Evolutionary conservation across 768 basidiomycete genomes (phyloP).

Genomic region (Lactarius quietus): DNA sequence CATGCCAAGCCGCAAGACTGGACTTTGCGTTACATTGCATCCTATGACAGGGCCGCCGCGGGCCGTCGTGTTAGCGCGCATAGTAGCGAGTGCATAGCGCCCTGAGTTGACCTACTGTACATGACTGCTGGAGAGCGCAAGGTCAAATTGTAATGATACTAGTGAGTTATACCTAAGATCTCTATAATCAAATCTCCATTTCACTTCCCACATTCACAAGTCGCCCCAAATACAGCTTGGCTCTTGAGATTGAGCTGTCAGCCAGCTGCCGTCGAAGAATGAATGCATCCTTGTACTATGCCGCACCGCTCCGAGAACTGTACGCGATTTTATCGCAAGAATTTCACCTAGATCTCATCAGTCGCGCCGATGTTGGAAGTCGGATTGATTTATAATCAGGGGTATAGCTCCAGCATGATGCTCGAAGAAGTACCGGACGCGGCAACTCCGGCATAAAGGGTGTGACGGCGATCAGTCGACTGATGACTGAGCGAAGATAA

Average conservation of each 20-base stretch:
- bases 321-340: background rate
- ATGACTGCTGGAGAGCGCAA: constrained; percentile 1
- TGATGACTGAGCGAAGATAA: background rate
- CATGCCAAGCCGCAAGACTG: background rate
- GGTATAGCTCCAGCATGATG: background rate
- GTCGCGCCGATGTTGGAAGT: constrained; percentile 8
- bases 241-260: background rate
- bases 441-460: background rate
- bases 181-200: constrained; percentile 1
- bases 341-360: constrained; percentile 17
- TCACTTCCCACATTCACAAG: background rate
- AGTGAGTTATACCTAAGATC: background rate
- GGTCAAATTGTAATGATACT: background rate
- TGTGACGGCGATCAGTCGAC: constrained; percentile 11
- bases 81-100: background rate
- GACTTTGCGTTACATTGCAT: background rate
- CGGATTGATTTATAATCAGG: constrained; percentile 10
- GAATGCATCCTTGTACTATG: background rate
- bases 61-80: constrained; percentile 2
- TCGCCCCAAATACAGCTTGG: background rate
- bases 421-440: background rate
- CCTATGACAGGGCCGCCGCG: constrained; percentile 15
- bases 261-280: background rate
- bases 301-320: background rate
- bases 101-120: constrained; percentile 12